Base-by-base conservation (phyloP, 352 stramenopile species). In the Phytophthora tubulina region DNA sequence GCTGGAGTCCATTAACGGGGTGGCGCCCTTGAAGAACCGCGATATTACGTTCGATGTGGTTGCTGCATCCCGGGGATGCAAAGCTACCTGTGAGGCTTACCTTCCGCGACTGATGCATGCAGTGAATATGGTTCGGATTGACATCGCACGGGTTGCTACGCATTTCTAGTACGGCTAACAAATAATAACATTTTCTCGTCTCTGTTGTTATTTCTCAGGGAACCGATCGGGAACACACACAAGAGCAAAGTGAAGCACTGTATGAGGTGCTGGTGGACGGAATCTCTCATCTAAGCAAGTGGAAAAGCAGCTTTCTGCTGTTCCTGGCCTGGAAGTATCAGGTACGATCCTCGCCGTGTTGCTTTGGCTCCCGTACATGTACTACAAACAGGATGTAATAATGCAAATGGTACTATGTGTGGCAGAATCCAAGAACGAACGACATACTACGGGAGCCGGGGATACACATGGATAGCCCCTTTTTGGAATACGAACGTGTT, bases 401-500 rank as follows among this genome's bases (percentile, higher is more conserved):
- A 49, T 54, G 15, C 31, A 51, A 13, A 21, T 64, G 42, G 31
- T 50, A 38, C 15, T 9, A 14, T 39, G 13, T 57, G 6, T 38
- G 50, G 56, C 63, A 85, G 83, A 78, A 58, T 27, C 80, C 81
- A 38, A 81, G 70, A 57, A 69, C 61, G 11, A 79, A 75, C 31
- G 70, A 79, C 14, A 55, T 53, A 17, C 51, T 81, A 30, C 75
- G 63, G 11, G 62, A 79, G 35, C 60, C 72, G 31, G 72, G 70
- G 14, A 58, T 63, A 14, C 48, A 38, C 6, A 62, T 80, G 52
- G 67, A 80, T 30, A 85, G 67, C 17, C 73, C 80, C 1, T 82
- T 74, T 42, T 52, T 85, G 17, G 79, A 89, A 49, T 97, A 97
- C 32, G 88, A 93, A 70, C 82, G 78, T 2, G 81, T 90, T 14